A percentile compares a stretch with the other conserved stretches of the same genome.
These are phyloP conservation scores for Phyllosticta capitalensis DNA, from an alignment of 2,329 filamentous ascomycete species.

Conservation along the genomic window DNA sequence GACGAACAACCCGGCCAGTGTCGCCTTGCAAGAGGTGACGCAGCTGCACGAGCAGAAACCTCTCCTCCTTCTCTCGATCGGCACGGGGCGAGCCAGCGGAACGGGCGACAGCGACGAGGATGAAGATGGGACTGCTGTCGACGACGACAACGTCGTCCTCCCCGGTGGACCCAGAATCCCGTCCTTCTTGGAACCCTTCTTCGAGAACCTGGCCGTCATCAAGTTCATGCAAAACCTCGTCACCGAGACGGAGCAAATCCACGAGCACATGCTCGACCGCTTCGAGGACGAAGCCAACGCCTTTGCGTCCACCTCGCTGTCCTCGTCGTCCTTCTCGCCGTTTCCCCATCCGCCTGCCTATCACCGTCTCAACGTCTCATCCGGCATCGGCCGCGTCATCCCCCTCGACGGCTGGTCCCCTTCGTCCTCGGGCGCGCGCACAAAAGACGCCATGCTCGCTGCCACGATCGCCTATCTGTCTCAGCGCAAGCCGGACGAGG, in stretches of 20 bases:
- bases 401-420: constrained; percentile 13
- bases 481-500: background rate
- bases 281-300: background rate
- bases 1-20: constrained; percentile 13
- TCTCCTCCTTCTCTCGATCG: constrained; percentile 12
- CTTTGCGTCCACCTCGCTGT: background rate
- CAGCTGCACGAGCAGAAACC: constrained; percentile 14
- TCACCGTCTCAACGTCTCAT: constrained; percentile 12
- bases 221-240: background rate
- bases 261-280: constrained; percentile 1
- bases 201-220: background rate
- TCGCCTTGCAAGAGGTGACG: constrained; percentile 13
- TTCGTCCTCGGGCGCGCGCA: constrained; percentile 1
- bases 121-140: background rate
- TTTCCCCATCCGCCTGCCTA: background rate
- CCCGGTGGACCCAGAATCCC: background rate
- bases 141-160: background rate
- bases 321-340: background rate
- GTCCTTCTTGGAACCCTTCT: background rate
- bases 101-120: background rate
- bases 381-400: constrained; percentile 7
- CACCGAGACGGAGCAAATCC: constrained; percentile 9
- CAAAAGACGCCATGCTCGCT: constrained; percentile 8
- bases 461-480: background rate
- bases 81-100: constrained; percentile 11